Conservation (phyloP, 352 stramenopile genomes). For the Pythium oligandrum region DNA sequence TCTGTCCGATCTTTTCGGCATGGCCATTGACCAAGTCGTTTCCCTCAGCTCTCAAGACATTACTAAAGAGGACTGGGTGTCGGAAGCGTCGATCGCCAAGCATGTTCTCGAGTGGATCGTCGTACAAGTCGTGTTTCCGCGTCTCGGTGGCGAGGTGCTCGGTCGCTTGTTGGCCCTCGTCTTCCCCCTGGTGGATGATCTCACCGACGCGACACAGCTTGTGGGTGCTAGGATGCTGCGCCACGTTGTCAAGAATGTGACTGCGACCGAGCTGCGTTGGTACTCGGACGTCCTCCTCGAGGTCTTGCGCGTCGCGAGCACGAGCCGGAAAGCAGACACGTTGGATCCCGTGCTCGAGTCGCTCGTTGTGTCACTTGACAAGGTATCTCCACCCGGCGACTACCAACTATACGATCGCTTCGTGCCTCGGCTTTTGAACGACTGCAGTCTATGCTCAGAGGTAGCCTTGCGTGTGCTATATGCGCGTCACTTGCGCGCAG, state of each 20-base stretch:
- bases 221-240: slow-evolving; percentile 54
- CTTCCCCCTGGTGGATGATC: slow-evolving; percentile 75
- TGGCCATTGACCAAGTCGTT: slow-evolving; percentile 11
- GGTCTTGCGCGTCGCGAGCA: slow-evolving; percentile 61
- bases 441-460: slow-evolving; percentile 62
- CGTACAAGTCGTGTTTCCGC: slow-evolving; percentile 46
- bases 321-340: slow-evolving; percentile 45
- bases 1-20: background rate
- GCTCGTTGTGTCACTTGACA: slow-evolving; percentile 51
- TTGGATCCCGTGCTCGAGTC: slow-evolving; percentile 56
- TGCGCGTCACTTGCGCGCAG: slow-evolving; percentile 39
- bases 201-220: slow-evolving; percentile 52
- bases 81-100: slow-evolving; percentile 37
- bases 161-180: slow-evolving; percentile 70
- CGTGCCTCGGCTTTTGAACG: slow-evolving; percentile 48
- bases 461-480: slow-evolving; percentile 50
- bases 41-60: slow-evolving; percentile 40
- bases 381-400: slow-evolving; percentile 49
- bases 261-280: slow-evolving; percentile 72
- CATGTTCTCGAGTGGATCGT: slow-evolving; percentile 51
- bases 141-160: slow-evolving; percentile 63
- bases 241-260: slow-evolving; percentile 62
- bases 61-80: slow-evolving; percentile 67
- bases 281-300: slow-evolving; percentile 74
- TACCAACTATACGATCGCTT: slow-evolving; percentile 69